These are phyloP conservation scores for Tarenaya hassleriana DNA, from an alignment of 345 rosid species.

Conservation along the genomic window DNA sequence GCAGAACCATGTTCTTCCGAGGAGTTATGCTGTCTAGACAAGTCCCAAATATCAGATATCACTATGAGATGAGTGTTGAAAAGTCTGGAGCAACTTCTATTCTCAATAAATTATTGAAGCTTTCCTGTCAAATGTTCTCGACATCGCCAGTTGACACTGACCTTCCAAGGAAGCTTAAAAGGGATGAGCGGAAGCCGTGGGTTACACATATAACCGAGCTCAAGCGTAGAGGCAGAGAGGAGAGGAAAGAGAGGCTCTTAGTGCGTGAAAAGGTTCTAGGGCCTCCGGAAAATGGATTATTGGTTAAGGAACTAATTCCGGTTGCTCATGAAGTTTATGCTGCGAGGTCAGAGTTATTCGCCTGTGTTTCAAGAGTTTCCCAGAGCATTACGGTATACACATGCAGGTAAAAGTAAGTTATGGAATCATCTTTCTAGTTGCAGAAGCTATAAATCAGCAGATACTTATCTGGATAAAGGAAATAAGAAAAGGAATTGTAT, in stretches of 20 bases:
- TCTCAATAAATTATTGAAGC: conserved; percentile 7
- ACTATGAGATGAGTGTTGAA: conserved; percentile 1
- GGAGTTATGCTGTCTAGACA: conserved; percentile 23
- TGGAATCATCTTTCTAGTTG: background rate
- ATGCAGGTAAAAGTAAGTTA: conserved; percentile 35
- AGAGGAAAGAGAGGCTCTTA: conserved; percentile 29
- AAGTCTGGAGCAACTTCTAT: conserved; percentile 8
- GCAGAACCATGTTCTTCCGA: background rate
- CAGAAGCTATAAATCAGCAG: background rate
- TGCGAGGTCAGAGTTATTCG: conserved; percentile 30
- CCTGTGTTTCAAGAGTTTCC: conserved; percentile 33
- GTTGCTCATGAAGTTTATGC: conserved; percentile 38
- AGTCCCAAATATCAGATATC: conserved; percentile 1
- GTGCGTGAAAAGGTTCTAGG: conserved; percentile 26
- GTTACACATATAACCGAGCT: conserved; percentile 39
- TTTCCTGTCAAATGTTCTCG: conserved; percentile 20
- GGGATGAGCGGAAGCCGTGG: conserved; percentile 42
- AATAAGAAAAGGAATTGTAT: background rate
- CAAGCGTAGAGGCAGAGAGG: conserved; percentile 35
- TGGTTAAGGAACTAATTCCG: conserved; percentile 37
- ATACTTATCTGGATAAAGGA: background rate
- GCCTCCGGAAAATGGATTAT: conserved; percentile 44
- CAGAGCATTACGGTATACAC: conserved; percentile 23
- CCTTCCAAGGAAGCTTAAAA: conserved; percentile 35
- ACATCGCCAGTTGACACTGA: conserved; percentile 17